These are phyloP conservation scores for Paspalum vaginatum DNA, from an alignment of 176 grass and related monocot species.

Conservation along the genomic window DNA sequence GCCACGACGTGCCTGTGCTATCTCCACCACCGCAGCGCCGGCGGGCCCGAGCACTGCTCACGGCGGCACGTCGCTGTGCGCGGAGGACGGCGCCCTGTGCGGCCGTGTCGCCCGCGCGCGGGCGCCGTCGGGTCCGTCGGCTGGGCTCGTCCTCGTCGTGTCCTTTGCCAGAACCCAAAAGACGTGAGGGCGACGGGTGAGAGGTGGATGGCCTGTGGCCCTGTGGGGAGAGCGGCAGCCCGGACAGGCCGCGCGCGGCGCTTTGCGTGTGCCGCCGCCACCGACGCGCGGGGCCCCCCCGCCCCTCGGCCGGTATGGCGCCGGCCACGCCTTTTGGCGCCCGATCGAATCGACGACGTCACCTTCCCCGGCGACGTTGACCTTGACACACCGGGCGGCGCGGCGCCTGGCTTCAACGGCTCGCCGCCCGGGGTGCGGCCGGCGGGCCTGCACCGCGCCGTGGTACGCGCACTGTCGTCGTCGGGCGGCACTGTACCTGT, in stretches of 20 bases:
- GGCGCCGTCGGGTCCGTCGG: neutral
- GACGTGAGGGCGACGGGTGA: conserved; percentile 38
- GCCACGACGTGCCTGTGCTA: neutral
- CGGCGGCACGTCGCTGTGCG: neutral
- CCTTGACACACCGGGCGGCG: neutral
- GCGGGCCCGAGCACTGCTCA: neutral
- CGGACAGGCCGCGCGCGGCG: neutral
- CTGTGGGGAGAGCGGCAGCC: neutral
- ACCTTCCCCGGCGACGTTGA: no score
- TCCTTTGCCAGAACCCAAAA: conserved; percentile 17
- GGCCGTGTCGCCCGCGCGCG: neutral
- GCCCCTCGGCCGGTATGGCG: neutral
- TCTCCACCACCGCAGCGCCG: neutral
- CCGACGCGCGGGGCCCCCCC: conserved; percentile 13
- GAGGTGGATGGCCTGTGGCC: neutral
- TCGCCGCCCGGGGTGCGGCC: no score
- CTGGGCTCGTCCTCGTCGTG: neutral
- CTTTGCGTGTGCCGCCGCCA: conserved; percentile 10
- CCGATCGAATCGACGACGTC: no score
- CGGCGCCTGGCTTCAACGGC: neutral
- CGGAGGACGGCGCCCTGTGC: neutral
- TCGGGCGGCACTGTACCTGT: no score
- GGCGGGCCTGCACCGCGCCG: no score
- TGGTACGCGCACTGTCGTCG: no score
- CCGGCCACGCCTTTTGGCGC: neutral